Evolutionary conservation across 2,329 filamentous ascomycete species (phyloP), one percentile per base, ranked within the genome.

Genomic region (Colletotrichum tofieldiae): DNA sequence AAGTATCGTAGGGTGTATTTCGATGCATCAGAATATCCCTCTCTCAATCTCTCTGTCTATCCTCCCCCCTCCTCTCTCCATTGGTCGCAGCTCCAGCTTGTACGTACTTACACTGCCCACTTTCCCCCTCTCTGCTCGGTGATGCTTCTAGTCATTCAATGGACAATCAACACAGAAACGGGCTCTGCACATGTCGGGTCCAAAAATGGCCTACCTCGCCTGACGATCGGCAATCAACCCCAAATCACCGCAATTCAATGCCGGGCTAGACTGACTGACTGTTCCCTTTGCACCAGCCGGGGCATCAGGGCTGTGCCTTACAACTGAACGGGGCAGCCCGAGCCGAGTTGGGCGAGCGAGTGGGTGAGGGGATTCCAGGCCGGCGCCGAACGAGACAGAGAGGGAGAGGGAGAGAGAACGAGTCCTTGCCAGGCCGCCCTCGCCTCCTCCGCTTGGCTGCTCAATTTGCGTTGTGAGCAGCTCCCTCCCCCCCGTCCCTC

Each of bases 81-180:
- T 52, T 32, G 49, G 49, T 23, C 8, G 29, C 49, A 3, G 16
- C 49, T 18, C 49, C 12, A 20, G 29, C 49, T 26, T 65, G 45
- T 54, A 70, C 62, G 39, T 71, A 61, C 47, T 67, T 43, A 49
- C 63, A 71, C 55, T 65, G 55, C 62, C 62, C 55, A 55, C 14
- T 52, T 6, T 18, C 5, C 32, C 51, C 37, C 43, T 54, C 67
- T 60, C 37, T 59, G 51, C 43, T 49, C 55, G 39, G 41, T 20
- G 54, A 26, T 26, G 54, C 41, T 49, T 35, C 20, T 23, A 39
- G 26, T 37, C 37, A 43, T 32, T 23, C 20, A 23, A 43, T 37
- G 26, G 12, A 51, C 39, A 32, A 54, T 11, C 14, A 14, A 20
- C 1, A 23, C n/a, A 29, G 12, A 7, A 51, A 51, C n/a, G n/a